Evolutionary conservation across 805 yeast genomes (phyloP), one percentile per base, ranked within the genome.

Genomic region (Starmerella stigmatis): DNA sequence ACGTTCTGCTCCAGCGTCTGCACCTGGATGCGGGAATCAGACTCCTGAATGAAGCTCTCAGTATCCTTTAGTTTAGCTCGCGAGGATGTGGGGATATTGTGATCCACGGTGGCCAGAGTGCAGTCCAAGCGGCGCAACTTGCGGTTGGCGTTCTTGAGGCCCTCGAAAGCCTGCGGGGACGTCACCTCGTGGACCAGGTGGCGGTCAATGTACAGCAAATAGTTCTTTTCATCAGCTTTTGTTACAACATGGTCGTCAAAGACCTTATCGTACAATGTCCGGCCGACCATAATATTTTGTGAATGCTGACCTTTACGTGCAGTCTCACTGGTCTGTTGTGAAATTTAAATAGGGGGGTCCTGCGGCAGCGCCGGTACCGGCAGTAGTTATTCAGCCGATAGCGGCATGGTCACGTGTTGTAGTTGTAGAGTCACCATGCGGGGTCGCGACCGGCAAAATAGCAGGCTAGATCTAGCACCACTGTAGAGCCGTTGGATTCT

Each of bases 101-200:
- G 96, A 66, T 89, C 96, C 25, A 86, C 94, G 1, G 97, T 86
- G 42, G 95, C 94, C 56, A 88, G 72, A 44, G 96, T 86, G 69
- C 96, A 84, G 65, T 88, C 96, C 37, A 55, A 70, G 70, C 98
- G 78, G 72, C 98, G 81, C 44, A 92, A 95, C 48, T 65, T 64
- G 71, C 99, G 80, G 39, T 81, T 84, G 13, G 96, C 95, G 59
- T 78, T 81, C 52, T 72, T 75, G 58, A 92, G 74, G 41, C 98
- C 98, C 69, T 92, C 98, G 61, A 92, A 92, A 10, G 98, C 98
- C 67, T 92, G 98, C 28, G 99, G 98, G 23, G 97, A 89, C 2
- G 99, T 92, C 43, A 92, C 99, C 69, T 92, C 98, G 65, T 92
- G 98, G 41, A 92, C 95, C 56, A 92, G 72, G 66, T 92, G 98